These are phyloP conservation scores for Phytophthora foliorum DNA, from an alignment of 352 stramenopile species.

Conservation along the genomic window DNA sequence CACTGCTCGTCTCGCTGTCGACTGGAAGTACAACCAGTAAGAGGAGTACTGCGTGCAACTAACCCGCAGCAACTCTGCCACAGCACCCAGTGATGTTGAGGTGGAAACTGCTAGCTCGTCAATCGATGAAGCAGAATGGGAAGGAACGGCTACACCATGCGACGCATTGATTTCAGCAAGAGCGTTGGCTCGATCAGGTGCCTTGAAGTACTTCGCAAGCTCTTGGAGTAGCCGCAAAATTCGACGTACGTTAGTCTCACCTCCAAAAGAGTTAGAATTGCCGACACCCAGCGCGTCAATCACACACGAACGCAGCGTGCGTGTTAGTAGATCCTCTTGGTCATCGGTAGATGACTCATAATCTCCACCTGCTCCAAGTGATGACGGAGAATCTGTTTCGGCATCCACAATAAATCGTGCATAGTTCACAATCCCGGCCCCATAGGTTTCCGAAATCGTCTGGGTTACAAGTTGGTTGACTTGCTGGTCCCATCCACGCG, in stretches of 20 bases:
- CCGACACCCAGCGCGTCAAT: slow-evolving; percentile 29
- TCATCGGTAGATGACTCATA: slow-evolving; percentile 10
- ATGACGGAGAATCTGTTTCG: slow-evolving; percentile 1
- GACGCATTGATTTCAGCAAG: slow-evolving; percentile 11
- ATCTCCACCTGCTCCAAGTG: neutral
- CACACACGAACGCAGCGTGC: slow-evolving; percentile 36
- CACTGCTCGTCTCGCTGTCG: slow-evolving; percentile 15
- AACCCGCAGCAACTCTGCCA: slow-evolving; percentile 37
- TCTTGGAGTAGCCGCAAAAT: slow-evolving; percentile 42
- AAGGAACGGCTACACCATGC: neutral
- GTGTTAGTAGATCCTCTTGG: slow-evolving; percentile 33
- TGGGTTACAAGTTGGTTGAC: slow-evolving; percentile 27
- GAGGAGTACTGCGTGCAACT: slow-evolving; percentile 36
- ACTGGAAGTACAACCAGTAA: slow-evolving; percentile 44
- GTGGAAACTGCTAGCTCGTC: slow-evolving; percentile 22
- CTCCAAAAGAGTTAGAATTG: slow-evolving; percentile 1
- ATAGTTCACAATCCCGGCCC: slow-evolving; percentile 24
- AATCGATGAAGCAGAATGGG: slow-evolving; percentile 12
- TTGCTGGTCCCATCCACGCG: slow-evolving; percentile 24
- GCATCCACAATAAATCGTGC: slow-evolving; percentile 22
- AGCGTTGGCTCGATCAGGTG: slow-evolving; percentile 7
- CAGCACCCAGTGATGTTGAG: slow-evolving; percentile 32
- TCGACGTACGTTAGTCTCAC: slow-evolving; percentile 27
- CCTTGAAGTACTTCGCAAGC: slow-evolving; percentile 25
- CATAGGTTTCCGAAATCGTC: slow-evolving; percentile 29